A percentile compares a stretch with the other conserved stretches of the same genome.
Evolutionary conservation across 495 filamentous ascomycete species (phyloP).

Genomic region (Penicillium daleae): DNA sequence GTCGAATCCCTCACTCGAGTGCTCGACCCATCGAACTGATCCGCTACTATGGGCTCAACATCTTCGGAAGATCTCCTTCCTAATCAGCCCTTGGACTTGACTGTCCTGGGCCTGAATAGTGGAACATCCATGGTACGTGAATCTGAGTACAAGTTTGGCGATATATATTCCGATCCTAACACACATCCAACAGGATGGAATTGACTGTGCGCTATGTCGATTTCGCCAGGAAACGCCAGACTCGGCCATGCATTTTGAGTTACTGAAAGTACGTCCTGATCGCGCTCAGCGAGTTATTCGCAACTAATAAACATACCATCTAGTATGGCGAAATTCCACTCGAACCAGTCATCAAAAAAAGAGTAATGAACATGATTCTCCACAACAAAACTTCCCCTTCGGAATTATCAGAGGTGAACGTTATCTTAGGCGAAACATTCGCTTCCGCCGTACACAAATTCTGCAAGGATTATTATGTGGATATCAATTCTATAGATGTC

Average conservation of each 20-base stretch:
- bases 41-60: not conserved
- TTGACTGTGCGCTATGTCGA: slow-evolving; percentile 55
- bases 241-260: slow-evolving; percentile 53
- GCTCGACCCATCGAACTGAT: not conserved
- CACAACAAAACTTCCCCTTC: slow-evolving; percentile 55
- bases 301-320: slow-evolving; percentile 5
- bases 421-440: slow-evolving; percentile 56
- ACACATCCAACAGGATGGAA: slow-evolving; percentile 39
- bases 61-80: not conserved
- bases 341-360: slow-evolving; percentile 56
- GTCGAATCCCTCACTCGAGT: not conserved
- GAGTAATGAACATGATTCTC: slow-evolving; percentile 59
- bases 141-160: too few relatives aligned
- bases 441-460: slow-evolving; percentile 52
- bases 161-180: not conserved
- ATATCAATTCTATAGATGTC: slow-evolving; percentile 53
- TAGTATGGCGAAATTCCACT: slow-evolving; percentile 51
- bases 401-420: slow-evolving; percentile 58
- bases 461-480: slow-evolving; percentile 47
- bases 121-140: slow-evolving; percentile 42
- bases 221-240: slow-evolving; percentile 54
- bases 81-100: slow-evolving; percentile 37
- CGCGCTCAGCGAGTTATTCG: not conserved
- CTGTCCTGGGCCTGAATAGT: slow-evolving; percentile 56
- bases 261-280: slow-evolving; percentile 35